Base-by-base conservation (phyloP, 2,329 filamentous ascomycete genomes). In the Xylaria sp. region DNA sequence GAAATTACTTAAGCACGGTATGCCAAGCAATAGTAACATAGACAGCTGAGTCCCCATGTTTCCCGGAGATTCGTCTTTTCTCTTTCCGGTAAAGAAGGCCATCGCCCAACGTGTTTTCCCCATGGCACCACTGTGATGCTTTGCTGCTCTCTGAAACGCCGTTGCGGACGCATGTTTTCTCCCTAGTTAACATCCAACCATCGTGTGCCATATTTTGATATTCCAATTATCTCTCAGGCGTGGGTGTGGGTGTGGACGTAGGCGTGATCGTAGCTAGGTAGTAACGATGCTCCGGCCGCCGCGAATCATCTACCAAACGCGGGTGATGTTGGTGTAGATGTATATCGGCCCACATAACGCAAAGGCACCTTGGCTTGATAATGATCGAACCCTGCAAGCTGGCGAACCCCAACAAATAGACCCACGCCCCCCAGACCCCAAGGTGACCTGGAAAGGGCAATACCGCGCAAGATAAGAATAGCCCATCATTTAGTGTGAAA, bases 201-300 rank as follows among this genome's bases (percentile, higher is more conserved):
- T 62, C 59, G 60, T 52, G 60, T 62, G 60, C 60, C 59, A 62
- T 51, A 60, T 62, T 60, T 62, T 52, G 44, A 57, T 57, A 57
- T 62, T 54, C 60, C 59, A 60, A 53, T 49, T 48, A 40, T 44
- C 39, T 41, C 49, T 43, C 49, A 54, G 48, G 47, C 47, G 54
- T 56, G 57, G 52, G 57, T 60, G 50, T 57, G 54, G 57, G 55
- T 57, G 52, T 50, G 45, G n/a, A n/a, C n/a, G 41, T 16, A 43
- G 20, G 26, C 26, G 8, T 37, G 16, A 37, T 50, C 42, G 51
- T 59, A 61, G n/a, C 17, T 41, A 17, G 4, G 4, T 13, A 34
- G 29, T 6, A 34, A 13, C 29, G 16, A 13, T 34, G 29, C 29
- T 44, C 13, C 41, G 21, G 7, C 21, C 7, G 26, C 26, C 21